Conservation (phyloP, 2,329 filamentous ascomycete genomes). For the Aureobasidium pullulans region DNA sequence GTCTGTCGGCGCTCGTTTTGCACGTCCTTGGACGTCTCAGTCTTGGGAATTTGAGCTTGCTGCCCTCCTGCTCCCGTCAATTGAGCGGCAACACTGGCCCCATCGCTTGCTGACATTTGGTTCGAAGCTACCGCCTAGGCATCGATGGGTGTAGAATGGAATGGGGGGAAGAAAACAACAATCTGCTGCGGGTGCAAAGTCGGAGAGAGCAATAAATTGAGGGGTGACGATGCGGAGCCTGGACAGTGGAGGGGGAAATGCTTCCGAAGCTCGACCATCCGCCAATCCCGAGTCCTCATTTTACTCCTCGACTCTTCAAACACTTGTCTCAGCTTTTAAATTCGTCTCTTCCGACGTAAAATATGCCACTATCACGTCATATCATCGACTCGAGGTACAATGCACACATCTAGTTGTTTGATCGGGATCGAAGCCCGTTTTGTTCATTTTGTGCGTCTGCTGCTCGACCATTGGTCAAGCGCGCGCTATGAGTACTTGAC, state of each 20-base stretch:
- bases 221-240: neutral
- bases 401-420: neutral
- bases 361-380: neutral
- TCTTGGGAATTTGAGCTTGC: slow-evolving; percentile 11
- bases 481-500: slow-evolving; percentile 9
- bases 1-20: slow-evolving; percentile 38
- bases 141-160: neutral
- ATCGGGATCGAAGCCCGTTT: neutral
- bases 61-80: slow-evolving; percentile 5
- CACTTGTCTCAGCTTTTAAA: neutral
- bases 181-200: neutral
- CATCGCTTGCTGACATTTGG: slow-evolving; percentile 11
- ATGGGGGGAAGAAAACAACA: neutral
- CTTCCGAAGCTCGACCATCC: neutral
- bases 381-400: neutral
- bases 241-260: neutral
- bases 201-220: slow-evolving; percentile 2
- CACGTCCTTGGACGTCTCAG: slow-evolving; percentile 20
- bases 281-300: neutral
- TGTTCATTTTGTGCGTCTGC: slow-evolving; percentile 7
- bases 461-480: slow-evolving; percentile 9
- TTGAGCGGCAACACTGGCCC: neutral
- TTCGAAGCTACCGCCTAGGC: slow-evolving; percentile 9
- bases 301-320: neutral
- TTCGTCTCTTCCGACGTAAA: neutral